Evolutionary conservation across 257 asterid species (phyloP), one percentile per base, ranked within the genome.

Genomic region (Leptodermis oblonga): DNA sequence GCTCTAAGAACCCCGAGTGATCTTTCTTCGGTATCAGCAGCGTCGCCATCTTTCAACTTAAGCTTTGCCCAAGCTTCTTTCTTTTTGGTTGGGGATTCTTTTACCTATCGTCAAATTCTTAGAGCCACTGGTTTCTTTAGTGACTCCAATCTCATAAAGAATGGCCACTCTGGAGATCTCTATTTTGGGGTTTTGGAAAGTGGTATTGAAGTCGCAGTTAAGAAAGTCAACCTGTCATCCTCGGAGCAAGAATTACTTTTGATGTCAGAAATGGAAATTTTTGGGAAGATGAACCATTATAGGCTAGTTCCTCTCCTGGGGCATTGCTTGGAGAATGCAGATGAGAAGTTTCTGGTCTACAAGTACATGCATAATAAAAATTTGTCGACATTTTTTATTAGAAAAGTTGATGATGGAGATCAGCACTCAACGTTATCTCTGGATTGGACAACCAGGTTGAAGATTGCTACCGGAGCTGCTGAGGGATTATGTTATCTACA

Each of bases 311-410:
- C 73, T 45, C 59, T 58, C 8, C 18, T 74, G 14, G 73, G 77
- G 33, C 45, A 73, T 48, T 67, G 73, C 69, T 65, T 23, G 14
- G 73, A 55, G 25, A n/a, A 49, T 46, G 39, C 23, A 15, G 43
- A 67, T 8, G 63, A 67, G 4, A 68, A 59, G 34, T 67, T 74
- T 37, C 42, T 74, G n/a, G 65, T 74, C 18, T 74, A 74, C 41
- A 61, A 67, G 14, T 34, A 33, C 37, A 67, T 67, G 69, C 28
- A 41, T 7, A 43, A 31, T 6, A 17, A 13, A 20, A 73, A 58
- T 25, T 67, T 73, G 30, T 55, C 73, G 12, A 25, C 62, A 5
- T 58, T 33, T 39, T 37, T 58, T 42, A 17, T 0, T 10, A 4
- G 18, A 3, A 4, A 31, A 13, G 23, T 20, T 56, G 53, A 17